A percentile compares a stretch with the other conserved stretches of the same genome.
These are phyloP conservation scores for Podospora anserina DNA, from an alignment of 495 filamentous ascomycete species.

Conservation along the genomic window DNA sequence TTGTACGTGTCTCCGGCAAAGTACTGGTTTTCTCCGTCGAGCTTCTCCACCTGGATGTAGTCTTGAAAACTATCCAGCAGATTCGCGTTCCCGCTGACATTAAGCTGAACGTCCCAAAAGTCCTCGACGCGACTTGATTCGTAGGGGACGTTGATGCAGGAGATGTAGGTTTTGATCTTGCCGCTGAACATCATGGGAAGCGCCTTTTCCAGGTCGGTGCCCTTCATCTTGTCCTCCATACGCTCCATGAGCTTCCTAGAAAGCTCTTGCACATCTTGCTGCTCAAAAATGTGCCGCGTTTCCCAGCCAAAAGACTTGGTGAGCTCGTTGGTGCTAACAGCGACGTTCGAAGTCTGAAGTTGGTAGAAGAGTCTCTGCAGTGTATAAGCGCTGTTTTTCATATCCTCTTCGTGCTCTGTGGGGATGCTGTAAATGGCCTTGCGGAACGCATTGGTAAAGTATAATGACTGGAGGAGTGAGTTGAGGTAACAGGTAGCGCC, in stretches of 20 bases:
- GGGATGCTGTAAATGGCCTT: constrained; percentile 97
- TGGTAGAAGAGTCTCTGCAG: constrained; percentile 93
- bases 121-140: constrained; percentile 93
- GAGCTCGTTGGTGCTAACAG: constrained; percentile 87
- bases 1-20: constrained; percentile 83
- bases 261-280: constrained; percentile 97
- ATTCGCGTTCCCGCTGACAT: constrained; percentile 88
- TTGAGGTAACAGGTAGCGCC: constrained; percentile 98
- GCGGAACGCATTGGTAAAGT: constrained; percentile 95
- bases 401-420: constrained; percentile 75
- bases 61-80: constrained; percentile 93
- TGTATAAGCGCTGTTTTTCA: constrained; percentile 86
- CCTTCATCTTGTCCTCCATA: constrained; percentile 96
- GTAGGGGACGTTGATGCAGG: constrained; percentile 96
- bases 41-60: constrained; percentile 91
- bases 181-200: constrained; percentile 88
- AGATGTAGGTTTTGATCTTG: constrained; percentile 97
- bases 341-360: constrained; percentile 74
- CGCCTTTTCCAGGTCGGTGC: constrained; percentile 88
- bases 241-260: constrained; percentile 95
- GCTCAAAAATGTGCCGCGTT: constrained; percentile 94
- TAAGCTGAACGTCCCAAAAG: constrained; percentile 98
- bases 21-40: constrained; percentile 98
- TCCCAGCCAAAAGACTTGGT: constrained; percentile 98
- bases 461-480: constrained; percentile 92